phyloP scores from a whole-genome alignment of 768 basidiomycete genomes.

The Termitomyces sp. region DNA sequence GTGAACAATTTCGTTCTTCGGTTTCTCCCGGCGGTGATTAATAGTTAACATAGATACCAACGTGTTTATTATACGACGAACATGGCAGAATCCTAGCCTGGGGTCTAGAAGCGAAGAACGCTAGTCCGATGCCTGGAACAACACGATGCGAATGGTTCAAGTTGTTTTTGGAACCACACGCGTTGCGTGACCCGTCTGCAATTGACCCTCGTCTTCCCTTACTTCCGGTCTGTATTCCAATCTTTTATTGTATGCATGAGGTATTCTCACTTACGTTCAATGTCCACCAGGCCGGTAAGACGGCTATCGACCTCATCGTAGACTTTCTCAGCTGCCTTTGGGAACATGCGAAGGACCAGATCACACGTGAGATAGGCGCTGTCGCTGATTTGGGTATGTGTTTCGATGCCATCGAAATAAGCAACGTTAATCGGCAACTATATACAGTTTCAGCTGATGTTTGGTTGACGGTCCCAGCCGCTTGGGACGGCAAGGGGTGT shows the following conservation, averaged over 20 bases:
- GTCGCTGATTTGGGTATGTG: constrained; percentile 78
- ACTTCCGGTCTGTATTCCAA: constrained; percentile 57
- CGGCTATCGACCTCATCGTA: constrained; percentile 70
- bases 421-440: constrained; percentile 8
- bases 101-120: constrained; percentile 86
- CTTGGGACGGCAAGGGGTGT: constrained; percentile 85
- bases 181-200: constrained; percentile 62
- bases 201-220: constrained; percentile 76
- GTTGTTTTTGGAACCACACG: constrained; percentile 78
- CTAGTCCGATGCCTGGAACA: constrained; percentile 61
- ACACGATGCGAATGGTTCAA: constrained; percentile 69
- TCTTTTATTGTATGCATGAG: not conserved
- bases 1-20: constrained; percentile 22
- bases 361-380: constrained; percentile 81
- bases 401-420: not conserved
- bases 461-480: constrained; percentile 84
- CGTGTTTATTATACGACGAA: constrained; percentile 79
- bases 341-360: constrained; percentile 84
- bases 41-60: constrained; percentile 48
- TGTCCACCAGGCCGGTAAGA: constrained; percentile 59
- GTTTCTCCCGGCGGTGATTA: not conserved
- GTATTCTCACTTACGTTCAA: constrained; percentile 7
- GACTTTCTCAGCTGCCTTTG: constrained; percentile 82
- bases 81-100: constrained; percentile 71
- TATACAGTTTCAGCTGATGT: constrained; percentile 73